Evolutionary conservation across 345 rosid species (phyloP).

Genomic region (Populus nigra): DNA sequence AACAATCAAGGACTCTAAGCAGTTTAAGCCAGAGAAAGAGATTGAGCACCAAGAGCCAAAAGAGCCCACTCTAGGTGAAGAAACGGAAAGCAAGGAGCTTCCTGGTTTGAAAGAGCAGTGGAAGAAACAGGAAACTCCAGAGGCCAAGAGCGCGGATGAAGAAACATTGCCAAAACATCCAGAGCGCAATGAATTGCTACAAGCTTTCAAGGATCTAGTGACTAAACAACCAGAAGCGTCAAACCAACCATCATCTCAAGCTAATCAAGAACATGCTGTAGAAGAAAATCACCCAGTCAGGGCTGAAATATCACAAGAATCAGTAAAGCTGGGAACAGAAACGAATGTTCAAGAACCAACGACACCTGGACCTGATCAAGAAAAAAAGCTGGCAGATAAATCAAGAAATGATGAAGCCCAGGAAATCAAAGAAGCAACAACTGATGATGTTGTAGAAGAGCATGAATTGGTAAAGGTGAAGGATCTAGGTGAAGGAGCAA

Average conservation of each 20-base stretch:
- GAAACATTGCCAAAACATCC: not conserved
- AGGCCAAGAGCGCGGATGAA: not conserved
- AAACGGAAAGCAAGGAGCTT: conserved; percentile 3
- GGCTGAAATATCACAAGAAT: conserved; percentile 15
- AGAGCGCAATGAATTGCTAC: not conserved
- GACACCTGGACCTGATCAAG: conserved; percentile 1
- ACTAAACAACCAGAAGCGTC: not conserved
- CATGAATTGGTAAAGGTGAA: conserved; percentile 5
- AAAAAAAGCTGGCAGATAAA: not conserved
- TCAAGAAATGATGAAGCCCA: not conserved
- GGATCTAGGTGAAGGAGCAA: conserved; percentile 10
- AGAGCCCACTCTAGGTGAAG: conserved; percentile 1
- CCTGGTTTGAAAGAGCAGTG: conserved; percentile 4
- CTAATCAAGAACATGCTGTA: conserved; percentile 2
- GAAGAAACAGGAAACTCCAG: not conserved
- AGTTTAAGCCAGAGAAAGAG: conserved; percentile 5
- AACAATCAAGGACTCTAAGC: not conserved
- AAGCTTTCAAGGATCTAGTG: conserved; percentile 3
- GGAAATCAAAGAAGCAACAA: not conserved
- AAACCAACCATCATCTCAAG: conserved; percentile 1
- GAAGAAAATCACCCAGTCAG: not conserved
- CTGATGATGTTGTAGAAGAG: conserved; percentile 4
- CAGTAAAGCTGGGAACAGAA: conserved; percentile 10
- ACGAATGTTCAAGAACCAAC: conserved; percentile 9
- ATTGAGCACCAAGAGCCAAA: not conserved